Evolutionary conservation across 2,329 filamentous ascomycete species (phyloP).

Genomic region (Fusarium torreyae): DNA sequence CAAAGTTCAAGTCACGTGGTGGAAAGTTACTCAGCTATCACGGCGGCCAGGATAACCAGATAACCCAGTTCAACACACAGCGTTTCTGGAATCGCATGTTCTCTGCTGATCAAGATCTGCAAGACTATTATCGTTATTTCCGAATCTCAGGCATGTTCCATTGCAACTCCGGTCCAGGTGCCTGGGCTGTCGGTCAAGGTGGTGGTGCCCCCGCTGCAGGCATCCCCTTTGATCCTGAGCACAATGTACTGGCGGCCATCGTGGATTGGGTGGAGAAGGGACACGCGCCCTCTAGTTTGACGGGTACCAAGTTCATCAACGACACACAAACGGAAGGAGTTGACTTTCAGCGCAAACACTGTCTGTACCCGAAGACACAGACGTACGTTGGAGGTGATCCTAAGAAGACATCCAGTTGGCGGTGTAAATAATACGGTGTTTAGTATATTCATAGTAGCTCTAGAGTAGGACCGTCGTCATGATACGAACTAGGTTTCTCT

Average conservation of each 20-base stretch:
- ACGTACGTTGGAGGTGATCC: slow-evolving; percentile 23
- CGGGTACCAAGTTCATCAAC: slow-evolving; percentile 53
- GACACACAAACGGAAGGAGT: not conserved
- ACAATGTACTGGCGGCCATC: slow-evolving; percentile 64
- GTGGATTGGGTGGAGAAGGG: slow-evolving; percentile 65
- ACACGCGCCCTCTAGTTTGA: slow-evolving; percentile 57
- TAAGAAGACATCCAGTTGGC: slow-evolving; percentile 6
- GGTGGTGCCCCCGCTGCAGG: slow-evolving; percentile 38
- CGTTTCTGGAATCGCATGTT: slow-evolving; percentile 46
- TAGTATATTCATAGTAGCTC: too few relatives aligned
- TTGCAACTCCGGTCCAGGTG: slow-evolving; percentile 63
- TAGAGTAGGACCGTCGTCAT: too few relatives aligned
- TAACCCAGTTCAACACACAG: slow-evolving; percentile 40
- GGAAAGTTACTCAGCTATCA: slow-evolving; percentile 32
- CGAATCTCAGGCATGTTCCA: slow-evolving; percentile 67
- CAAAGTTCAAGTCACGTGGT: slow-evolving; percentile 29
- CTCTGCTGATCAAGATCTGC: slow-evolving; percentile 52
- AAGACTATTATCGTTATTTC: slow-evolving; percentile 68
- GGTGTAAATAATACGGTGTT: slow-evolving; percentile 5
- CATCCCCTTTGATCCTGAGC: slow-evolving; percentile 51
- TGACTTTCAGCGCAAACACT: slow-evolving; percentile 31
- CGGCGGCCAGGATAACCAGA: slow-evolving; percentile 35
- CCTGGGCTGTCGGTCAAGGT: slow-evolving; percentile 52
- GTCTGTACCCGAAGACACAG: slow-evolving; percentile 23
- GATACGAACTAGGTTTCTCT: too few relatives aligned